Evolutionary conservation across 2,329 filamentous ascomycete genomes (phyloP).

Genomic region (Scolecobasidium constrictum): DNA sequence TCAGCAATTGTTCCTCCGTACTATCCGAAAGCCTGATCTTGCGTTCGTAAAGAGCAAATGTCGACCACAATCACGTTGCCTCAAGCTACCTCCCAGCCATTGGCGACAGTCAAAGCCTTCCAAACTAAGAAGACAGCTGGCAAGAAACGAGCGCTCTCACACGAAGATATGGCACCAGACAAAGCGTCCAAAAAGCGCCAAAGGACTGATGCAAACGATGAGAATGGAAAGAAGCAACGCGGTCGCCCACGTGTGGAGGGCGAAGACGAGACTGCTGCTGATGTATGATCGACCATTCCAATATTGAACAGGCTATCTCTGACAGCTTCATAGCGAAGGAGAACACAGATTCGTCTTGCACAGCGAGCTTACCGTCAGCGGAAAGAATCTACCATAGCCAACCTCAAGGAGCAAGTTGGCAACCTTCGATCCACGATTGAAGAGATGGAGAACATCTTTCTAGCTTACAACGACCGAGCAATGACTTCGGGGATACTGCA

Average conservation of each 20-base stretch:
- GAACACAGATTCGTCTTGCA: slow-evolving; percentile 78
- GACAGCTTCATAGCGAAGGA: slow-evolving; percentile 48
- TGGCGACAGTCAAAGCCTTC: too few relatives aligned
- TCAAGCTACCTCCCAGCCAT: too few relatives aligned
- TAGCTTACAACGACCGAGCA: slow-evolving; percentile 53
- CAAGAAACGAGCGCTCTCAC: background rate
- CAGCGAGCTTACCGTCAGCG: slow-evolving; percentile 76
- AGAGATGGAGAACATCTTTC: slow-evolving; percentile 63
- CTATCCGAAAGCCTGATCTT: too few relatives aligned
- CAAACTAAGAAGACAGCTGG: too few relatives aligned
- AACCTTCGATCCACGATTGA: slow-evolving; percentile 59
- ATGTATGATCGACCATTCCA: slow-evolving; percentile 46
- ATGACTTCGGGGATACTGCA: slow-evolving; percentile 47
- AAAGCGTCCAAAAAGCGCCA: slow-evolving; percentile 7
- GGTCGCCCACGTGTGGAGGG: slow-evolving; percentile 66
- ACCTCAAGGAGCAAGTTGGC: slow-evolving; percentile 58
- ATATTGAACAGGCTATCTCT: background rate
- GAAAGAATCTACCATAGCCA: slow-evolving; percentile 71
- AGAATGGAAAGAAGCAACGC: slow-evolving; percentile 43
- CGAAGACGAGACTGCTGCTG: slow-evolving; percentile 66
- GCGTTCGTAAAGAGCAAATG: too few relatives aligned
- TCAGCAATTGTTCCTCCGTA: too few relatives aligned
- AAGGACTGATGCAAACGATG: slow-evolving; percentile 11
- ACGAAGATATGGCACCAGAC: slow-evolving; percentile 4
- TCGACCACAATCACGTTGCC: background rate